Percentiles rank a stretch among this genome's conserved stretches.
These are phyloP conservation scores for Ganoderma lingzhi DNA, from an alignment of 1,284 basidiomycete genomes.

Conservation along the genomic window DNA sequence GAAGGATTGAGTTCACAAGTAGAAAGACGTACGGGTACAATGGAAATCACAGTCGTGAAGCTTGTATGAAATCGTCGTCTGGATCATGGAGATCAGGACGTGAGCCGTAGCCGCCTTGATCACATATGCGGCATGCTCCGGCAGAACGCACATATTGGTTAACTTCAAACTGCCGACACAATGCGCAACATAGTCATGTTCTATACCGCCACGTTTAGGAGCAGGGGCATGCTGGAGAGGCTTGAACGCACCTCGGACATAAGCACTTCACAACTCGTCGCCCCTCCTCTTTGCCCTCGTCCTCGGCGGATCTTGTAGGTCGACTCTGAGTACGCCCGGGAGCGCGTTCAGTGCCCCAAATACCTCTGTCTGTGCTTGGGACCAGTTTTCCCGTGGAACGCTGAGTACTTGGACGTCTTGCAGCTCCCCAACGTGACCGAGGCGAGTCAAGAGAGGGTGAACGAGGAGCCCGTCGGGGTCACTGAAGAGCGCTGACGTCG, in stretches of 20 bases:
- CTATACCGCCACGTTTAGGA: not conserved
- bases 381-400: slow-evolving; percentile 38
- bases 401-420: slow-evolving; percentile 43
- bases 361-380: slow-evolving; percentile 32
- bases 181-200: not conserved
- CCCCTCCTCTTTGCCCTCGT: slow-evolving; percentile 36
- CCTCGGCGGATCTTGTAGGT: slow-evolving; percentile 38
- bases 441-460: slow-evolving; percentile 37
- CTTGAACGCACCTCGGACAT: not conserved
- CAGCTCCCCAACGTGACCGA: slow-evolving; percentile 40
- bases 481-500: slow-evolving; percentile 33
- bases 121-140: not conserved
- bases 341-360: slow-evolving; percentile 33
- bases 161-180: not conserved
- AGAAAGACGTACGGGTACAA: not conserved
- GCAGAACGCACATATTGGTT: not conserved
- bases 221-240: not conserved
- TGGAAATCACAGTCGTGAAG: not conserved
- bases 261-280: slow-evolving; percentile 30
- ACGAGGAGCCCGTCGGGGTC: slow-evolving; percentile 35
- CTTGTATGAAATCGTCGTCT: not conserved
- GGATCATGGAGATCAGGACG: not conserved
- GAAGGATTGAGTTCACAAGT: not conserved
- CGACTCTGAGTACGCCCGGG: slow-evolving; percentile 38
- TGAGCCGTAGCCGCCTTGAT: not conserved